Evolutionary conservation across 495 filamentous ascomycete genomes (phyloP).

Genomic region (Articulospora tetracladia): DNA sequence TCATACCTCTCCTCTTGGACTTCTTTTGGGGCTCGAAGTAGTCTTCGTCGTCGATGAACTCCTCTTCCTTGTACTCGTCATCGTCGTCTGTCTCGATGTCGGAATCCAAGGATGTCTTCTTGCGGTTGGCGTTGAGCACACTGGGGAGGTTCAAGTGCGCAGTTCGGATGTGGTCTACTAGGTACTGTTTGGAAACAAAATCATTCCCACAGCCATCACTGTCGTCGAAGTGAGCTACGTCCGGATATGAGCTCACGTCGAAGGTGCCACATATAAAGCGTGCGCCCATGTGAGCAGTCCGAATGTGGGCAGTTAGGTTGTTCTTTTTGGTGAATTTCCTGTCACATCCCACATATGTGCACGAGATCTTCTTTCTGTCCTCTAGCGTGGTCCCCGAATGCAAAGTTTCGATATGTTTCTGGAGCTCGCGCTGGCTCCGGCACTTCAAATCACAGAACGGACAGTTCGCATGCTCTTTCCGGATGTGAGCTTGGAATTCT

Average conservation of each 20-base stretch:
- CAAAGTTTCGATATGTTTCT: slow-evolving; percentile 64
- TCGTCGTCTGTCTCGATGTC: slow-evolving; percentile 23
- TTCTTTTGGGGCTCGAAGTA: neutral
- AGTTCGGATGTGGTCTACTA: slow-evolving; percentile 79
- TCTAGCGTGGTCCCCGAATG: slow-evolving; percentile 60
- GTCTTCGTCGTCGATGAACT: slow-evolving; percentile 9
- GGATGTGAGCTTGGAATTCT: slow-evolving; percentile 68
- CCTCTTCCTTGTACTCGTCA: slow-evolving; percentile 11
- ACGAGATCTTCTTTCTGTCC: slow-evolving; percentile 58
- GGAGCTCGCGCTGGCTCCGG: slow-evolving; percentile 54
- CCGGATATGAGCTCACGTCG: slow-evolving; percentile 53
- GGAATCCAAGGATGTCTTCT: slow-evolving; percentile 25
- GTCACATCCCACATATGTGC: slow-evolving; percentile 60
- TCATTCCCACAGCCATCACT: slow-evolving; percentile 63
- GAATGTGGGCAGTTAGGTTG: slow-evolving; percentile 76
- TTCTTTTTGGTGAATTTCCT: slow-evolving; percentile 72
- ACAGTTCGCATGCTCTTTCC: slow-evolving; percentile 68
- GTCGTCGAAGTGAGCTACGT: slow-evolving; percentile 59
- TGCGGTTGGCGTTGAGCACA: slow-evolving; percentile 29
- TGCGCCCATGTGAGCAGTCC: slow-evolving; percentile 65
- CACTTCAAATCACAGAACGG: slow-evolving; percentile 64
- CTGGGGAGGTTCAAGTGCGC: slow-evolving; percentile 61
- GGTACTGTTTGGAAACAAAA: slow-evolving; percentile 65
- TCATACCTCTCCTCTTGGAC: slow-evolving; percentile 13
- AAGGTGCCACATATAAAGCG: slow-evolving; percentile 70